Evolutionary conservation across 1,139 yeast species (phyloP).

Genomic region (Taphrina wiesneri): DNA sequence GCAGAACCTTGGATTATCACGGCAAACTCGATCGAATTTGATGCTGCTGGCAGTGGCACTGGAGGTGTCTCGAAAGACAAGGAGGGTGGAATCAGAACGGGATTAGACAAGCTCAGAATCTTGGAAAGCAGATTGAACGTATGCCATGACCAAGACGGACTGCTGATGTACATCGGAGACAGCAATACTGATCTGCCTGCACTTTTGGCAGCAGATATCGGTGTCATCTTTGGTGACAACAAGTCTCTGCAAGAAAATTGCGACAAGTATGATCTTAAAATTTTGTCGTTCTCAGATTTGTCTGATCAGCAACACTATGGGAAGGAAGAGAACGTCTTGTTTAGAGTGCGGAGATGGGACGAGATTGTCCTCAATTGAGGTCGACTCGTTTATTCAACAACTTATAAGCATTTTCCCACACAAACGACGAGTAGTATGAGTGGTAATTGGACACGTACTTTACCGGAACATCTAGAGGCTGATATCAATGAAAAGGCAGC

Average conservation of each 20-base stretch:
- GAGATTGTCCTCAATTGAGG: not conserved
- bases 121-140: not conserved
- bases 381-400: not conserved
- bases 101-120: conserved; percentile 16
- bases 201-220: conserved; percentile 29
- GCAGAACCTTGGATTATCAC: conserved; percentile 4
- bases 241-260: conserved; percentile 4
- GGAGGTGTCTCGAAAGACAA: conserved; percentile 25
- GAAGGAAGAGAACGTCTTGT: not conserved
- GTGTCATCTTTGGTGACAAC: conserved; percentile 26
- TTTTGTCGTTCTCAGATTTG: not conserved
- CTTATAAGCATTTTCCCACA: not conserved
- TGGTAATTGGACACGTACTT: too few relatives aligned
- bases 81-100: conserved; percentile 22
- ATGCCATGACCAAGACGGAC: not conserved
- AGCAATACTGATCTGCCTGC: conserved; percentile 32
- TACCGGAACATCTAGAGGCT: too few relatives aligned
- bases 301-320: not conserved
- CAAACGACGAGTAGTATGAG: too few relatives aligned
- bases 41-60: conserved; percentile 11
- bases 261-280: conserved; percentile 1
- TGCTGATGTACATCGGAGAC: conserved; percentile 29
- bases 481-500: too few relatives aligned
- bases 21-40: conserved; percentile 20
- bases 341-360: not conserved